Conservation (phyloP, 352 stramenopile genomes). For the Phytophthora citricola region DNA sequence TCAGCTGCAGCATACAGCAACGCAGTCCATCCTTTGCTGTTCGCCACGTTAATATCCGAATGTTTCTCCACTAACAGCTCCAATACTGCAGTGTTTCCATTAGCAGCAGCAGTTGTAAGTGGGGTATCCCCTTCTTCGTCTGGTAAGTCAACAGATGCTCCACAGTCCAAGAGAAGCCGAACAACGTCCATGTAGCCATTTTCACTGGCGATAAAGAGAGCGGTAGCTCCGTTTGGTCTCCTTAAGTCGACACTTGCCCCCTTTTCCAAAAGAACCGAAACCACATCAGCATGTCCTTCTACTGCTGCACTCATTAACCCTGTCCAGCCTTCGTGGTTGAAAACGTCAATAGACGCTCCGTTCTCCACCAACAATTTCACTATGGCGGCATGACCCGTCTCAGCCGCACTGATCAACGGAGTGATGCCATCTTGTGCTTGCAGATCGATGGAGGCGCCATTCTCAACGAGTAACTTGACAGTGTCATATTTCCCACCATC, state of each 20-base stretch:
- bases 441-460: constrained; percentile 16
- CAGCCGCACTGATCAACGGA: constrained; percentile 9
- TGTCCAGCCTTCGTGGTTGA: constrained; percentile 5
- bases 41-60: too few species aligned
- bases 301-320: constrained; percentile 4
- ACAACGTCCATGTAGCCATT: neutral
- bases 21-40: too few species aligned
- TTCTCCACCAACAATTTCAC: constrained; percentile 6
- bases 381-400: constrained; percentile 1
- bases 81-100: too few species aligned
- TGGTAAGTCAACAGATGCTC: constrained; percentile 1
- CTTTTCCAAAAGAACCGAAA: constrained; percentile 9
- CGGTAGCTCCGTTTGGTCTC: neutral
- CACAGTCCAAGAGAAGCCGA: constrained; percentile 5
- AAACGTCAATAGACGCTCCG: constrained; percentile 1
- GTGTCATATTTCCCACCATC: neutral
- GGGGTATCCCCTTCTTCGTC: constrained; percentile 11
- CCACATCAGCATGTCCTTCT: constrained; percentile 4
- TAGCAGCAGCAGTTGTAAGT: constrained; percentile 8
- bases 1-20: too few species aligned
- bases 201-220: constrained; percentile 6
- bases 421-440: neutral
- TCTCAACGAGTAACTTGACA: constrained; percentile 9
- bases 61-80: too few species aligned
- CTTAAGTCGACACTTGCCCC: constrained; percentile 3